phyloP scores from a whole-genome alignment of 2,329 filamentous ascomycete genomes.

The Xylariaceae sp. region DNA sequence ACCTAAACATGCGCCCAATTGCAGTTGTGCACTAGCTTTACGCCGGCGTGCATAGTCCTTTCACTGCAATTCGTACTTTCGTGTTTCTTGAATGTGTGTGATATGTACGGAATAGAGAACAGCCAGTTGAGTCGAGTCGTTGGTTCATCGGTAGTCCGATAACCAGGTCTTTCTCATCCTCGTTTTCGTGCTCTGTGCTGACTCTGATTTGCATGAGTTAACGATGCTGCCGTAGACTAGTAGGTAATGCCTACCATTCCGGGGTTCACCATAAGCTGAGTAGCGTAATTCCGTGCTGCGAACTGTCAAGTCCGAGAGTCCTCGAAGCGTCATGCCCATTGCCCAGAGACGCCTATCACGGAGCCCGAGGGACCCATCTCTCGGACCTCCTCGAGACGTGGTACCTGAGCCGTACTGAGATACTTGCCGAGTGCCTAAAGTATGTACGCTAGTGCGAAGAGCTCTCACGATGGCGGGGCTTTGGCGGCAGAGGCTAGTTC shows the following conservation, averaged over 20 bases:
- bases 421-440: neutral
- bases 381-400: slow-evolving; percentile 4
- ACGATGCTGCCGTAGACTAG: neutral
- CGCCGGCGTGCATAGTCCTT: too few species aligned
- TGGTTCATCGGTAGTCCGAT: neutral
- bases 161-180: neutral
- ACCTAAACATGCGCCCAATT: slow-evolving; percentile 22
- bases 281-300: neutral
- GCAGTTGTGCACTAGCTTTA: too few species aligned
- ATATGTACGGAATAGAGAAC: neutral
- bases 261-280: slow-evolving; percentile 10
- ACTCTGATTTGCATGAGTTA: slow-evolving; percentile 16
- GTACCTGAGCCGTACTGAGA: neutral
- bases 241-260: neutral
- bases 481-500: neutral
- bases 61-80: too few species aligned
- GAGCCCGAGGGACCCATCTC: slow-evolving; percentile 10
- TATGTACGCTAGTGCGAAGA: neutral
- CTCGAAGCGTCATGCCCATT: neutral
- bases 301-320: slow-evolving; percentile 6
- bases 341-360: neutral
- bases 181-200: slow-evolving; percentile 8
- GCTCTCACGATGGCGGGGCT: neutral
- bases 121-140: neutral
- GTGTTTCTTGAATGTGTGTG: too few species aligned